A percentile compares a stretch with the other conserved stretches of the same genome.
Conservation (phyloP, 2,329 filamentous ascomycete genomes). For the Zymoseptoria crescenta region DNA sequence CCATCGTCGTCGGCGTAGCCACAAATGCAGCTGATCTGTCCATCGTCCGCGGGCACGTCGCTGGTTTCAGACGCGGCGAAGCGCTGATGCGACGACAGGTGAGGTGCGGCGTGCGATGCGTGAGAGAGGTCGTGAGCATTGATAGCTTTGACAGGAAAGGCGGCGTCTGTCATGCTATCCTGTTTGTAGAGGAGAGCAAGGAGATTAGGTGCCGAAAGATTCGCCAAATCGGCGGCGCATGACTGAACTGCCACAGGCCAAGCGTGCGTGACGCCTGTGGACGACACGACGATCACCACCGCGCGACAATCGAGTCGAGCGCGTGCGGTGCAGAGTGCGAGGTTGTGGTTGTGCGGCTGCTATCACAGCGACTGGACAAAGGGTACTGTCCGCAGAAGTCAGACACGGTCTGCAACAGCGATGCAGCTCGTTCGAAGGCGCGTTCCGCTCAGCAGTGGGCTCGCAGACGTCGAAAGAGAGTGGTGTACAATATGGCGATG, state of each 20-base stretch:
- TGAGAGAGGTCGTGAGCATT: constrained; percentile 24
- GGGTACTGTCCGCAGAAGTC: not conserved
- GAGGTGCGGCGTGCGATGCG: constrained; percentile 25
- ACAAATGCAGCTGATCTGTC: constrained; percentile 98
- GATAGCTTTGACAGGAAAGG: constrained; percentile 27
- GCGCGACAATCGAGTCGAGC: not conserved
- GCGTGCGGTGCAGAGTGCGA: not conserved
- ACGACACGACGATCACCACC: not conserved
- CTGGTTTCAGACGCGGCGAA: constrained; percentile 15
- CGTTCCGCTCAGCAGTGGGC: not conserved
- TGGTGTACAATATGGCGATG: not conserved
- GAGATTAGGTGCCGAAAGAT: constrained; percentile 26
- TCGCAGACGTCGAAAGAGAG: not conserved
- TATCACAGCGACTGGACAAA: not conserved
- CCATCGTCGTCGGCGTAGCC: constrained; percentile 90
- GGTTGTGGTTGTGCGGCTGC: not conserved
- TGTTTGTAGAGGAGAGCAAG: constrained; percentile 22
- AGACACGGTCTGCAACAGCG: not conserved
- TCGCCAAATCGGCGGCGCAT: constrained; percentile 29
- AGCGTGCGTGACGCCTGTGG: constrained; percentile 9
- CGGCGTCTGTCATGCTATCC: constrained; percentile 33
- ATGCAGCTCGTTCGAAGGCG: not conserved
- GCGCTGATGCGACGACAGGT: constrained; percentile 14
- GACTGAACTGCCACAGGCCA: constrained; percentile 23
- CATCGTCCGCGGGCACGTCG: constrained; percentile 61